Base-by-base conservation (phyloP, 1,284 basidiomycete species). In the Sporisorium scitamineum region DNA sequence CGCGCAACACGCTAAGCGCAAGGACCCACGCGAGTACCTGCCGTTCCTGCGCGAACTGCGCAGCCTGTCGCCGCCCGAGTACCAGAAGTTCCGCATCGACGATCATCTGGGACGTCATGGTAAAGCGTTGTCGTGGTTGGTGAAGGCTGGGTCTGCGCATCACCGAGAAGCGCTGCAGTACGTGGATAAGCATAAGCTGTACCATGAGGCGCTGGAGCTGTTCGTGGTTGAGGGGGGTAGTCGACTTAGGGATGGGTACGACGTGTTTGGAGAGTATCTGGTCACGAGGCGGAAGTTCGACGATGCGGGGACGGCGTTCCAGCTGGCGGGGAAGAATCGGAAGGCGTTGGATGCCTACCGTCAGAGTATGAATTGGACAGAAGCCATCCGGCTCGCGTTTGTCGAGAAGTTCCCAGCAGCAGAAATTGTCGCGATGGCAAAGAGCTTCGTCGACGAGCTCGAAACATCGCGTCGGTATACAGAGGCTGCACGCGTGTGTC, bases 11-110 rank as follows among this genome's bases (percentile, higher is more conserved):
- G 93, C 95, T 37, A 95, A 97, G 85, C 96, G 95, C 32, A 82
- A 97, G 93, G 96, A 99, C 86, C 97, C 97, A 8, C 90, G 95
- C 80, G 97, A 99, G 86, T 99, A 99, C 84, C 90, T 99, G 0
- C 95, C 97, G 0, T 98, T 99, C 90, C 88, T 99, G 56, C 91
- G 94, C 16, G 93, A 95, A 77, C 88, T 99, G 13, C 90, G 93
- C 10, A 89, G 91, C 0, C 87, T 97, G 68, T 92, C 93, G 50
- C 90, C 90, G 60, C 89, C 66, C 18, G 77, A 91, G 83, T 94
- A 96, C 80, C 95, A 98, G 80, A 88, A 90, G 41, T 97, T 94
- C 87, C 90, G 90, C 72, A 98, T 99, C 72, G 95, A 99, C 83
- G 95, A 98, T 83, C 91, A 97, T 85, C 89, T 99, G 34, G 91